phyloP scores from a whole-genome alignment of 805 yeast species.

The Saturnispora bothae region DNA sequence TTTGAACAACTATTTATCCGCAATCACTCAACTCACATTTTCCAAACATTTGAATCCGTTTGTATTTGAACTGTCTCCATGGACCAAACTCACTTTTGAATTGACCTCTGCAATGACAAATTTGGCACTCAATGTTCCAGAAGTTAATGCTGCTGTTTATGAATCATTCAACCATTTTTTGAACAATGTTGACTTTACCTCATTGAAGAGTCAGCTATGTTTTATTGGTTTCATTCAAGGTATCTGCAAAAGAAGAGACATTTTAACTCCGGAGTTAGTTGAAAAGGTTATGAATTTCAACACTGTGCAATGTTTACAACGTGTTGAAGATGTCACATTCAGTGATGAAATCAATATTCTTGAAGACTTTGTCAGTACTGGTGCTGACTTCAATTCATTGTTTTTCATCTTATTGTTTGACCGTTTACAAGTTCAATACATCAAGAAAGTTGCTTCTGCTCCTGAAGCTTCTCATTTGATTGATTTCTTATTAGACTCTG shows the following conservation, averaged over 20 bases:
- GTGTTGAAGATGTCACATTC: conserved; percentile 17
- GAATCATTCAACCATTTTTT: conserved; percentile 6
- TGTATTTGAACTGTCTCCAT: conserved; percentile 27
- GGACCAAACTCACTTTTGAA: conserved; percentile 31
- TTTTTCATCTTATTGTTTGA: conserved; percentile 21
- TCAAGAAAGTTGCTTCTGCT: conserved; percentile 15
- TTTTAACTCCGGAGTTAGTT: conserved; percentile 16
- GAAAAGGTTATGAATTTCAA: conserved; percentile 17
- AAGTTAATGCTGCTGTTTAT: conserved; percentile 11
- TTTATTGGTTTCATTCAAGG: conserved; percentile 25
- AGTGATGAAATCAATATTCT: conserved; percentile 18
- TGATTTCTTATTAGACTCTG: conserved; percentile 13
- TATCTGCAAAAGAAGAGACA: conserved; percentile 18
- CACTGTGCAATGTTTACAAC: conserved; percentile 21
- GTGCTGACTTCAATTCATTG: conserved; percentile 23
- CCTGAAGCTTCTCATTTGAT: conserved; percentile 9
- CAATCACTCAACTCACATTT: conserved; percentile 35
- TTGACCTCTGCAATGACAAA: conserved; percentile 25
- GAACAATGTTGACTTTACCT: background rate
- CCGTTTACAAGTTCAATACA: conserved; percentile 17
- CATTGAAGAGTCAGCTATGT: conserved; percentile 16
- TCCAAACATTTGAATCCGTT: conserved; percentile 21
- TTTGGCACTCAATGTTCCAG: conserved; percentile 18
- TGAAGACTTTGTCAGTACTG: conserved; percentile 24
- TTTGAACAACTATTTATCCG: conserved; percentile 36